Percentiles rank a stretch among this genome's conserved stretches.
phyloP scores from a whole-genome alignment of 2,329 filamentous ascomycete genomes.

The Dothiorella sarmentorum region DNA sequence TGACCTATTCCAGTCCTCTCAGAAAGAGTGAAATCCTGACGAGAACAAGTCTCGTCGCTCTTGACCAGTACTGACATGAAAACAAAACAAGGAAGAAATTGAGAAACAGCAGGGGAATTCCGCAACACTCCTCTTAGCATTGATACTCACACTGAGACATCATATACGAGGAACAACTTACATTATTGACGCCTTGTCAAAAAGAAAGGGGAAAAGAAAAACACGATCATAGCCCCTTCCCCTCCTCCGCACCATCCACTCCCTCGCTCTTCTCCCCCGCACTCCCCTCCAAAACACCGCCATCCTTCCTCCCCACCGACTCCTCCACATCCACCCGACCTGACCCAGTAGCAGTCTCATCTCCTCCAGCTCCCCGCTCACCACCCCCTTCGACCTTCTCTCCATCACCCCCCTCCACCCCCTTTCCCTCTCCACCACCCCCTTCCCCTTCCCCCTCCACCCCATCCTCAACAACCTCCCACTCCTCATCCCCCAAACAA shows the following conservation, averaged over 20 bases:
- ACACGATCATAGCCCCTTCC: constrained; percentile 10
- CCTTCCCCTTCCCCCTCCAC: not conserved
- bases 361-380: not conserved
- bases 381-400: not conserved
- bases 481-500: constrained; percentile 49
- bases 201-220: no score
- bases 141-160: no score
- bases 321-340: not conserved
- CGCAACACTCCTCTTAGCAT: no score
- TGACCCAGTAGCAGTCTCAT: not conserved
- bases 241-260: not conserved
- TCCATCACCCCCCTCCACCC: not conserved
- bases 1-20: no score
- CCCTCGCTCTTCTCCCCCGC: not conserved
- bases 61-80: no score
- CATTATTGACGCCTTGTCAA: no score
- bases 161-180: no score
- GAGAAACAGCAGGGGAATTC: no score
- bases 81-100: no score
- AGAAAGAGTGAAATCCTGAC: no score
- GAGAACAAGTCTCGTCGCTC: no score
- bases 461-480: constrained; percentile 18
- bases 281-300: not conserved
- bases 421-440: not conserved
- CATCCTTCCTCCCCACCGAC: not conserved